A percentile compares a stretch with the other conserved stretches of the same genome.
Conservation (phyloP, 208 protist genomes). For the Spironucleus salmonicida region DNA sequence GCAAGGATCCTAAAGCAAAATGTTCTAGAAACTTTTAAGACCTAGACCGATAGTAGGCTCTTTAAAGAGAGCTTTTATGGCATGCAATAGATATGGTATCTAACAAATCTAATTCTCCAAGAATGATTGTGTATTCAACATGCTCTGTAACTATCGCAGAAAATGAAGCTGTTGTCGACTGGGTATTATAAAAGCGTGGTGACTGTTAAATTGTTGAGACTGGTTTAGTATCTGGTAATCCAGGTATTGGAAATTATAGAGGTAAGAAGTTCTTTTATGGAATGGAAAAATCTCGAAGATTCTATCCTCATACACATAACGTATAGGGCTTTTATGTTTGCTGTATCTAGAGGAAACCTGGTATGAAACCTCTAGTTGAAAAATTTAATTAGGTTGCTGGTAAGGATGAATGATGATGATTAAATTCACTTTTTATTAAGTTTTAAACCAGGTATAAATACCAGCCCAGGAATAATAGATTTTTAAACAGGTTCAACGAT, state of each 20-base stretch:
- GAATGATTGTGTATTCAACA: conserved; percentile 91
- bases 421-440: too few species aligned
- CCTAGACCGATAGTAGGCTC: conserved; percentile 59
- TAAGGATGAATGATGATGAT: too few species aligned
- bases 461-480: too few species aligned
- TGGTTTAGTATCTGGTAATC: conserved; percentile 72
- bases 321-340: conserved; percentile 90
- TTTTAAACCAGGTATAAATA: too few species aligned
- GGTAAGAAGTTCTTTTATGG: conserved; percentile 56
- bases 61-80: conserved; percentile 87
- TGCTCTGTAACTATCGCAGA: conserved; percentile 87
- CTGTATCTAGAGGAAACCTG: not conserved
- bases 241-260: conserved; percentile 65
- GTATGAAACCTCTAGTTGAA: too few species aligned
- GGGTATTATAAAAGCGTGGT: conserved; percentile 67
- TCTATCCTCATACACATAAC: conserved; percentile 96
- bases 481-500: too few species aligned
- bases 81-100: conserved; percentile 82
- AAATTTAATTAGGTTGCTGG: too few species aligned
- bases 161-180: conserved; percentile 91
- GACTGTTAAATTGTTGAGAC: conserved; percentile 72
- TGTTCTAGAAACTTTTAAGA: conserved; percentile 65
- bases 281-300: conserved; percentile 47
- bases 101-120: conserved; percentile 60
- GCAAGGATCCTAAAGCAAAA: conserved; percentile 84